phyloP scores from a whole-genome alignment of 257 asterid genomes.

The Mitragyna speciosa region DNA sequence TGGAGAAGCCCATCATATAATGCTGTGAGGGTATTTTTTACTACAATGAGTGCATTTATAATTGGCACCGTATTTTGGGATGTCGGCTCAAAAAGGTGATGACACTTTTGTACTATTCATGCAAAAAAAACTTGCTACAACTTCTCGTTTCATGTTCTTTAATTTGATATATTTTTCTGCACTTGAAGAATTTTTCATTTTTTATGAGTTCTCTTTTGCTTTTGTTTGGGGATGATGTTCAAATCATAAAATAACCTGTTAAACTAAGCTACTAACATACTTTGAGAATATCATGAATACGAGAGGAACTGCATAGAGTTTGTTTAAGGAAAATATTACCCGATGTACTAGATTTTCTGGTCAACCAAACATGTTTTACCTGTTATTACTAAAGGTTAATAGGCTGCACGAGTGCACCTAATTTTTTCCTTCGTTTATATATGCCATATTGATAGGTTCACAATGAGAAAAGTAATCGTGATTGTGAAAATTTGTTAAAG shows the following conservation, averaged over 20 bases:
- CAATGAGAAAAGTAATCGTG: too few relatives aligned
- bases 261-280: neutral
- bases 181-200: neutral
- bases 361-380: too few relatives aligned
- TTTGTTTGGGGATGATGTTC: neutral
- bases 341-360: too few relatives aligned
- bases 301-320: too few relatives aligned
- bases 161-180: neutral
- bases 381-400: too few relatives aligned
- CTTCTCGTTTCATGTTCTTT: neutral
- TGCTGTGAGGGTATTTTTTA: constrained; percentile 74
- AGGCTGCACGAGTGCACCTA: too few relatives aligned
- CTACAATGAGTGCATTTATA: constrained; percentile 66
- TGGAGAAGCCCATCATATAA: constrained; percentile 86
- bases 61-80: constrained; percentile 82
- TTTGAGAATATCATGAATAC: neutral
- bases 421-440: too few relatives aligned
- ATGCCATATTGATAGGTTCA: too few relatives aligned
- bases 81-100: constrained; percentile 73
- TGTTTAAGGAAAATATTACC: too few relatives aligned
- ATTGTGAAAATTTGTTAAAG: too few relatives aligned
- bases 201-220: neutral
- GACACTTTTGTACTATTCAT: neutral
- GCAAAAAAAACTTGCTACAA: neutral
- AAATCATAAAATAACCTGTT: neutral